Percentiles rank a stretch among this genome's conserved stretches.
Conservation (phyloP, 495 filamentous ascomycete species). For the Clohesyomyces aquaticus region DNA sequence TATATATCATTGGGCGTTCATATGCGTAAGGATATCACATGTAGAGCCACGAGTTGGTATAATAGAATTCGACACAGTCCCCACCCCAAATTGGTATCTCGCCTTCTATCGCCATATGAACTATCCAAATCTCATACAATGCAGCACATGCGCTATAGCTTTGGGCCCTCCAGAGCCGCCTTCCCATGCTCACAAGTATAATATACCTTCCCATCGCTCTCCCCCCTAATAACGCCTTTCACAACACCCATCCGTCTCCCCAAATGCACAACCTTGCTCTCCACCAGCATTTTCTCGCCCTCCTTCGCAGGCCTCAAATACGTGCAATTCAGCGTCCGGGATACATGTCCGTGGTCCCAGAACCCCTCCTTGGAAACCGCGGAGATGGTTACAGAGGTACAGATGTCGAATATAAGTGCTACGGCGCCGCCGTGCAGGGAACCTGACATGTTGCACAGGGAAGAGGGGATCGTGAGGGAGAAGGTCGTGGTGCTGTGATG, state of each 20-base stretch:
- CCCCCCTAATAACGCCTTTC: conserved; percentile 31
- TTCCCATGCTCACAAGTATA: conserved; percentile 50
- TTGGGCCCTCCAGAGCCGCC: conserved; percentile 37
- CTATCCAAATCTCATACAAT: background rate
- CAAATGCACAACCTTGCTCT: conserved; percentile 46
- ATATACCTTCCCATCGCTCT: conserved; percentile 44
- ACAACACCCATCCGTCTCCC: conserved; percentile 43
- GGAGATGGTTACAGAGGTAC: conserved; percentile 41
- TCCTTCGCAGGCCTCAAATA: conserved; percentile 45
- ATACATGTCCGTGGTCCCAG: conserved; percentile 47
- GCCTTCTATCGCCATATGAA: no score
- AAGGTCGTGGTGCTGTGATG: conserved; percentile 37
- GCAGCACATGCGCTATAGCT: conserved; percentile 11
- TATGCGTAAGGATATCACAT: no score
- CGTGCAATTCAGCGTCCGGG: conserved; percentile 45
- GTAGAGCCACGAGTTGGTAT: no score
- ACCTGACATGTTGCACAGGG: conserved; percentile 43
- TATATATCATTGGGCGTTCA: no score
- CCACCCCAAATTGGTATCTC: no score
- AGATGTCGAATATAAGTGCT: conserved; percentile 47
- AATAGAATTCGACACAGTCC: no score
- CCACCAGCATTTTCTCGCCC: conserved; percentile 42
- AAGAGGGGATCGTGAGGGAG: conserved; percentile 37
- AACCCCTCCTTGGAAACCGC: conserved; percentile 36
- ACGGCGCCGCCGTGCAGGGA: conserved; percentile 48